These are phyloP conservation scores for Colletotrichum sublineola DNA, from an alignment of 2,329 filamentous ascomycete species.

Conservation along the genomic window DNA sequence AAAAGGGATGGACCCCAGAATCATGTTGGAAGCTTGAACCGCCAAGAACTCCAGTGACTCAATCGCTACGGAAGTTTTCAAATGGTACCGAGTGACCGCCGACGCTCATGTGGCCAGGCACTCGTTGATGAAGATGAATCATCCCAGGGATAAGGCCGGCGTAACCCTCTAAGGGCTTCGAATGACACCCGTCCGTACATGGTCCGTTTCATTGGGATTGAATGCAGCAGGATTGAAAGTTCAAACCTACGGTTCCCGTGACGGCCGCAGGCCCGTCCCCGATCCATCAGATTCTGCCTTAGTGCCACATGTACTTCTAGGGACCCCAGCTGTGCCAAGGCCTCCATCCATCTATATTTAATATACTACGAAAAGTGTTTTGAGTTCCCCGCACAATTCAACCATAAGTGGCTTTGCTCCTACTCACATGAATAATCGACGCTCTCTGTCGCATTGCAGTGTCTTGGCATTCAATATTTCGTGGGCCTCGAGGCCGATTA, in stretches of 20 bases:
- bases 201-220: slow-evolving; percentile 23
- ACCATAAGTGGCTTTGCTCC: background rate
- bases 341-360: slow-evolving; percentile 27
- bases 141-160: slow-evolving; percentile 11
- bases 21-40: slow-evolving; percentile 17
- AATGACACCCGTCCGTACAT: background rate
- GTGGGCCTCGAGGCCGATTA: slow-evolving; percentile 16
- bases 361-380: slow-evolving; percentile 4
- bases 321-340: slow-evolving; percentile 23
- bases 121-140: slow-evolving; percentile 30
- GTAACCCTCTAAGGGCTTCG: background rate
- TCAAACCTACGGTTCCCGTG: slow-evolving; percentile 4
- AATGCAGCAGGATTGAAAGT: slow-evolving; percentile 5
- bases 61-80: background rate
- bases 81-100: background rate
- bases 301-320: background rate
- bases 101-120: slow-evolving; percentile 10
- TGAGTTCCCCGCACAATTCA: slow-evolving; percentile 34
- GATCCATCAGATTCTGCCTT: slow-evolving; percentile 18
- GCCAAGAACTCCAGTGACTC: slow-evolving; percentile 25
- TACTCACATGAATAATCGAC: slow-evolving; percentile 17
- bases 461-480: slow-evolving; percentile 25
- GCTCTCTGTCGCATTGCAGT: slow-evolving; percentile 13
- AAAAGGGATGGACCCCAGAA: slow-evolving; percentile 4
- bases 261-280: background rate